phyloP scores from a whole-genome alignment of 768 basidiomycete genomes.

The Podaxis sp. region DNA sequence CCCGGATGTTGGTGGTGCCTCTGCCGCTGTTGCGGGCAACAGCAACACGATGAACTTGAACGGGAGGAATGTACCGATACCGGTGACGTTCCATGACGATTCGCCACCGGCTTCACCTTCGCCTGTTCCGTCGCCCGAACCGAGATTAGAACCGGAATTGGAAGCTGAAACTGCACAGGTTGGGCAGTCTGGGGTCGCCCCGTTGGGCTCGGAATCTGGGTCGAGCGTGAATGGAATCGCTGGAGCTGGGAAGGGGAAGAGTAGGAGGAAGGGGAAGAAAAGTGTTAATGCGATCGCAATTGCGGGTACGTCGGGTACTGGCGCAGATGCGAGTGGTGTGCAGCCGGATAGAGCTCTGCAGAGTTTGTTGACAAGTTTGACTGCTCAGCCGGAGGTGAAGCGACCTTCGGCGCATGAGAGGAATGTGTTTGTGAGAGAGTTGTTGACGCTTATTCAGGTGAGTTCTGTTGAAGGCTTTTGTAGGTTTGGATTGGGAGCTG shows the following conservation, averaged over 20 bases:
- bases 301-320: conserved; percentile 23
- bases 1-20: conserved; percentile 31
- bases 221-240: conserved; percentile 24
- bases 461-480: conserved; percentile 23
- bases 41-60: conserved; percentile 4
- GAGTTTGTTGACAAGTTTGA: conserved; percentile 8
- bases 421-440: conserved; percentile 59
- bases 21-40: conserved; percentile 9
- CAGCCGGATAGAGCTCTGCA: conserved; percentile 13
- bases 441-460: conserved; percentile 63
- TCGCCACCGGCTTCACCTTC: conserved; percentile 26
- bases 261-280: conserved; percentile 21
- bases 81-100: conserved; percentile 3
- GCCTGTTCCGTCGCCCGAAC: conserved; percentile 21
- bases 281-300: conserved; percentile 25
- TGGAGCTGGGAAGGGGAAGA: conserved; percentile 21
- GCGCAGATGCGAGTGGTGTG: conserved; percentile 8
- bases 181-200: background rate
- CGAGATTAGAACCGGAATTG: background rate
- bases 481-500: conserved; percentile 4
- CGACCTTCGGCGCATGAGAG: conserved; percentile 36
- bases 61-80: conserved; percentile 14
- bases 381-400: conserved; percentile 20
- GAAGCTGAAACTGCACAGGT: background rate
- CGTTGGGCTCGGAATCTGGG: background rate